Percentiles rank a stretch among this genome's conserved stretches.
These are phyloP conservation scores for Mycena chlorophos DNA, from an alignment of 768 basidiomycete genomes.

Conservation along the genomic window DNA sequence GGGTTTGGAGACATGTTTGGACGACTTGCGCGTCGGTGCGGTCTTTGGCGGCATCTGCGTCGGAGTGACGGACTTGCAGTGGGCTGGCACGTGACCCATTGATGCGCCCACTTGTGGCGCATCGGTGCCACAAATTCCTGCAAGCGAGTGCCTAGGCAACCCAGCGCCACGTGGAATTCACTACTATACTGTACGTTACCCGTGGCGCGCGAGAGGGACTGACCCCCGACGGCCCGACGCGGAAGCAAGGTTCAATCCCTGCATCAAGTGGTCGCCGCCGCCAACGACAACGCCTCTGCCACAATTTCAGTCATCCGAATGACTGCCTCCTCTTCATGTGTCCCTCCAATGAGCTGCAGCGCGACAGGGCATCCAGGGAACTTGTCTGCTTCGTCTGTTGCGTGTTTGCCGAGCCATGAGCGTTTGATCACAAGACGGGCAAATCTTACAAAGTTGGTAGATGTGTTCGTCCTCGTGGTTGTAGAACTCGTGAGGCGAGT, in stretches of 20 bases:
- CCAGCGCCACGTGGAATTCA: too few relatives aligned
- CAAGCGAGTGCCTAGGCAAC: too few relatives aligned
- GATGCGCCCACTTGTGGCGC: too few relatives aligned
- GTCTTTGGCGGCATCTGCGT: too few relatives aligned
- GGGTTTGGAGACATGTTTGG: constrained; percentile 9
- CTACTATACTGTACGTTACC: too few relatives aligned
- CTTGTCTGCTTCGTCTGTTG: constrained; percentile 55
- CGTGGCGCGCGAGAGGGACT: too few relatives aligned
- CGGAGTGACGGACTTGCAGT: too few relatives aligned
- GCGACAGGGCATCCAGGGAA: constrained; percentile 58
- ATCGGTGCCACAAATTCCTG: too few relatives aligned
- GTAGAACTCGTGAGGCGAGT: constrained; percentile 50
- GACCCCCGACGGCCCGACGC: too few relatives aligned
- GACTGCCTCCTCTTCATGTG: constrained; percentile 72
- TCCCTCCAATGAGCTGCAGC: constrained; percentile 65
- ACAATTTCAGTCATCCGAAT: constrained; percentile 68
- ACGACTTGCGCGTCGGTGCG: constrained; percentile 4
- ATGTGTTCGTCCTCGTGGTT: constrained; percentile 52
- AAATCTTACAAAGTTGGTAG: constrained; percentile 50
- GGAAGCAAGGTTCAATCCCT: too few relatives aligned
- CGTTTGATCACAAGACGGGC: background rate
- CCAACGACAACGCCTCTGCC: constrained; percentile 40
- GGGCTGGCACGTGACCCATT: too few relatives aligned
- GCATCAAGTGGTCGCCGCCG: too few relatives aligned
- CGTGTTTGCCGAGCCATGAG: background rate